phyloP scores from a whole-genome alignment of 83 land plant species.

The Larix sibirica region DNA sequence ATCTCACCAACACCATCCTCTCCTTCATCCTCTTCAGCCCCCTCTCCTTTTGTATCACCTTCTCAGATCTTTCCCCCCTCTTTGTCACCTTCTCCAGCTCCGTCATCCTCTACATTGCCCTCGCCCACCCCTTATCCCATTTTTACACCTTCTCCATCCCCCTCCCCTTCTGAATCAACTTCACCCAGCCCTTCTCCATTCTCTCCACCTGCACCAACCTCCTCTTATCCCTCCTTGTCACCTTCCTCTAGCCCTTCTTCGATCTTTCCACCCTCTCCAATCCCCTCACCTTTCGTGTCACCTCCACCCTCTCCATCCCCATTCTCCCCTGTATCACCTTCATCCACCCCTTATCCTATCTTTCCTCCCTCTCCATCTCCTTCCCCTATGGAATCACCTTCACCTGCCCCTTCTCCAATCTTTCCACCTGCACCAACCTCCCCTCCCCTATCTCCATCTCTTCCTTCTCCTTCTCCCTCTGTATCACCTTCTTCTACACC shows the following conservation, averaged over 20 bases:
- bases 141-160: neutral
- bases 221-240: too few species aligned
- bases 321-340: neutral
- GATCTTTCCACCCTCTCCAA: neutral
- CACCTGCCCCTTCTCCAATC: neutral
- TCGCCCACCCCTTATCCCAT: neutral
- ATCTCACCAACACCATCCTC: neutral
- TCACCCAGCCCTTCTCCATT: neutral
- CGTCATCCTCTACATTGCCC: neutral
- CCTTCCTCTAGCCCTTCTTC: neutral
- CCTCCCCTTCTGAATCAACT: neutral
- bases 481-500: neutral
- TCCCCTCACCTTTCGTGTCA: neutral
- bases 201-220: neutral
- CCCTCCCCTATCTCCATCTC: neutral
- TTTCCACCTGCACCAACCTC: neutral
- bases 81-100: too few species aligned
- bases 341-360: neutral
- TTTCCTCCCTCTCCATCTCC: neutral
- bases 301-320: neutral
- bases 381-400: neutral
- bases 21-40: neutral
- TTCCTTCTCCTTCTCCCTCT: neutral
- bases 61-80: neutral
- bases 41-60: neutral